phyloP scores from a whole-genome alignment of 495 filamentous ascomycete species.

The Alectoria sarmentosa region DNA sequence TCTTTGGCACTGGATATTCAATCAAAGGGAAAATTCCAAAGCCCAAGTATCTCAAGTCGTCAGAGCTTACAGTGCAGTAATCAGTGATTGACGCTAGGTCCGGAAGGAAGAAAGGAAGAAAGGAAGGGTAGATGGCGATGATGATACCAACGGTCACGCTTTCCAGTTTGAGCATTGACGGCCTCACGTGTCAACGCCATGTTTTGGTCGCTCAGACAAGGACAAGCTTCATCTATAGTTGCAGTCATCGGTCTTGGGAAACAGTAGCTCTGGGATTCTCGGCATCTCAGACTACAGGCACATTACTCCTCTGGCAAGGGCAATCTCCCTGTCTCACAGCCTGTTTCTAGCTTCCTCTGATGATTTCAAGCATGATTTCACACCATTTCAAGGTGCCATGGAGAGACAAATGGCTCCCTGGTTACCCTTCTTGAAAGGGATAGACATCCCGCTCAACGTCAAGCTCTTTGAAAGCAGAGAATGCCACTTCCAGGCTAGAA shows the following conservation, averaged over 20 bases:
- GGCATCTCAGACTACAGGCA: neutral
- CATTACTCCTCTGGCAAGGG: neutral
- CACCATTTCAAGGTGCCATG: neutral
- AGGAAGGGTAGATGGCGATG: too few species aligned
- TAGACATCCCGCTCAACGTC: slow-evolving; percentile 29
- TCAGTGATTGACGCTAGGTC: neutral
- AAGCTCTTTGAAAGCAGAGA: slow-evolving; percentile 21
- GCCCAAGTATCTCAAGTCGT: neutral
- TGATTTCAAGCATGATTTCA: neutral
- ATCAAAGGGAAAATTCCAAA: neutral
- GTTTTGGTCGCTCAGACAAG: neutral
- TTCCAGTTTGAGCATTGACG: neutral
- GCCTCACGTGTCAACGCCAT: neutral
- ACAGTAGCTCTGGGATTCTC: neutral
- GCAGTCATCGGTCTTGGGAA: neutral
- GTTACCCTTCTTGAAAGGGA: neutral
- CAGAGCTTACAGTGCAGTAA: neutral
- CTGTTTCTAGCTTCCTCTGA: neutral
- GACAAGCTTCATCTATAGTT: neutral
- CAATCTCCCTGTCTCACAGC: neutral
- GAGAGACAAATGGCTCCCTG: neutral
- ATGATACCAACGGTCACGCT: neutral
- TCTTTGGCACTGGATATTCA: neutral
- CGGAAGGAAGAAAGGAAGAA: neutral
- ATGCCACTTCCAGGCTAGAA: slow-evolving; percentile 9